Evolutionary conservation across 345 rosid genomes (phyloP), one percentile per base, ranked within the genome.

Genomic region (Geranium brycei): DNA sequence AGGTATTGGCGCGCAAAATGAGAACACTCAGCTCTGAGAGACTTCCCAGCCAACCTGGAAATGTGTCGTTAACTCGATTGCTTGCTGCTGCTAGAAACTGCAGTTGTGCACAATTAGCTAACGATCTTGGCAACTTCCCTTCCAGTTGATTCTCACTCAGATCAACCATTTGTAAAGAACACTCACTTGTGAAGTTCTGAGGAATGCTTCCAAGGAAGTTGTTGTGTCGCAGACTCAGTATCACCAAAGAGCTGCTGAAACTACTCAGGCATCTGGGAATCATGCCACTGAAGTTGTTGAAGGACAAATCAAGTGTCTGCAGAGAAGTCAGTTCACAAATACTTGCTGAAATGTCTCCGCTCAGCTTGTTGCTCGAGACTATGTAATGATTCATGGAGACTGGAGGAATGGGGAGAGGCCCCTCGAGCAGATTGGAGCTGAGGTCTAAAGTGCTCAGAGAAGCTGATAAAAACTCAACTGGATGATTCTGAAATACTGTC

Each of bases 361-460:
- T 58, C 5, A 74, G 31, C 0, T 1, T 17, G 64, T 74, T 74
- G 35, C 59, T 17, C 16, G 70, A 59, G 15, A 28, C 59, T 1
- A 0, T 1, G 32, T 69, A 73, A 30, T 11, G 0, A 2, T 3
- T 0, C 13, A 13, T 56, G 11, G 66, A 51, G 17, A 7, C 7
- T 0, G 69, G 69, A 16, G 69, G 69, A 12, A 61, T 31, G 31
- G 70, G 77, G 12, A 73, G 70, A 1, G 57, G 4, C 31, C 73
- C 73, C 51, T 69, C 58, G 5, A 69, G 14, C 12, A 15, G 14
- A 18, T 69, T 73, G 0, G 6, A 2, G 0, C 19, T 3, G 2
- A 69, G 61, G 11, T 8, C 0, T 0, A 69, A 16, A 1, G 17
- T 16, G 17, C 3, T 3, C 1, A 68, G 16, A 55, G 4, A 17